A percentile compares a stretch with the other conserved stretches of the same genome.
These are phyloP conservation scores for Lipomyces starkeyi DNA, from an alignment of 805 yeast genomes.

Conservation along the genomic window DNA sequence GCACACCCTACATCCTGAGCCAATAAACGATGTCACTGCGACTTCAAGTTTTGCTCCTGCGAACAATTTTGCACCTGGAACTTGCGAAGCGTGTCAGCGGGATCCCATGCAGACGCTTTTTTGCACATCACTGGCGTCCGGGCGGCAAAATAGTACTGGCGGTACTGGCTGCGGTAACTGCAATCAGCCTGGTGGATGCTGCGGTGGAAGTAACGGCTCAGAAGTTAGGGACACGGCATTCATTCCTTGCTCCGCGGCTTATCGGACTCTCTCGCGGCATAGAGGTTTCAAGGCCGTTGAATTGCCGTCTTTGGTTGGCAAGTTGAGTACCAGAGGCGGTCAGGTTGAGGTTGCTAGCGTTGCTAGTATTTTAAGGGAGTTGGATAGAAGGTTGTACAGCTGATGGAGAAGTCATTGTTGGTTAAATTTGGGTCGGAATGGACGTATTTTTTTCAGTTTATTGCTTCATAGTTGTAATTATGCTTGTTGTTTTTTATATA, in stretches of 20 bases:
- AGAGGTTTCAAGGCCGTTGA: conserved; percentile 76
- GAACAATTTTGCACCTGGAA: conserved; percentile 66
- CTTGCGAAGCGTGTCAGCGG: conserved; percentile 78
- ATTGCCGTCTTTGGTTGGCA: conserved; percentile 73
- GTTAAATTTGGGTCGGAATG: not conserved
- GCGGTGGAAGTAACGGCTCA: conserved; percentile 34
- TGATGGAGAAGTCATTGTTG: conserved; percentile 30
- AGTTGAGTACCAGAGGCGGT: conserved; percentile 81
- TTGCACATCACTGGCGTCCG: conserved; percentile 79
- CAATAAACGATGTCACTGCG: conserved; percentile 43
- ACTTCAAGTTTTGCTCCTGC: conserved; percentile 28
- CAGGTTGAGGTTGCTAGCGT: conserved; percentile 91
- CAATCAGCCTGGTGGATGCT: conserved; percentile 41
- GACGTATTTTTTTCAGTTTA: not conserved
- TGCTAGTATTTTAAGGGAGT: conserved; percentile 79
- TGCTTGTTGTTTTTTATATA: not conserved
- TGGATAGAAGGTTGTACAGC: conserved; percentile 69
- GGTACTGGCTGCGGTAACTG: conserved; percentile 35
- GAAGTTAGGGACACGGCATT: conserved; percentile 50
- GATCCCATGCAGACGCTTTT: conserved; percentile 90
- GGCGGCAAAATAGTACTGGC: conserved; percentile 7
- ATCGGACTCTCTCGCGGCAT: conserved; percentile 82
- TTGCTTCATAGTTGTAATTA: not conserved
- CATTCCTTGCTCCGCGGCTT: conserved; percentile 90
- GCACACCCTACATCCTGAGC: conserved; percentile 70